A percentile compares a stretch with the other conserved stretches of the same genome.
Conservation (phyloP, 768 basidiomycete genomes). For the Pleurotus salmoneostramineus region DNA sequence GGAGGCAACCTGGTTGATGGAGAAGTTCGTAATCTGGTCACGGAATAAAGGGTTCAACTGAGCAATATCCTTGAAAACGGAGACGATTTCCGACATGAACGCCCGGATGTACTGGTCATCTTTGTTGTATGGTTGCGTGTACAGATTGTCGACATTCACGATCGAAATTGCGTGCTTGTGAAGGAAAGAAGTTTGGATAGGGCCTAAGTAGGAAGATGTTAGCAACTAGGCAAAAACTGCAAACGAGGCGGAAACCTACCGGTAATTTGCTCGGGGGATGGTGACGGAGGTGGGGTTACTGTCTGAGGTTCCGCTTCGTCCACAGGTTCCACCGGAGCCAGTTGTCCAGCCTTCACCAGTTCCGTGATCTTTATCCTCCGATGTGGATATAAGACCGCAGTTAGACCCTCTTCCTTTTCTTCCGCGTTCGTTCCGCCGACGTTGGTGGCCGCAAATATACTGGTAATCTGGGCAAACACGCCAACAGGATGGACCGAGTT, state of each 20-base stretch:
- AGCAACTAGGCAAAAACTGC: neutral
- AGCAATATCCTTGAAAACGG: conserved; percentile 97
- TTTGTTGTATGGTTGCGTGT: conserved; percentile 80
- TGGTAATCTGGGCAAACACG: conserved; percentile 96
- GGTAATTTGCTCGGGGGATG: conserved; percentile 20
- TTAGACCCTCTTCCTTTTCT: conserved; percentile 84
- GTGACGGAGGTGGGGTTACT: conserved; percentile 45
- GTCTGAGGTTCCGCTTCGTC: conserved; percentile 44
- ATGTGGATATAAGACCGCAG: conserved; percentile 92
- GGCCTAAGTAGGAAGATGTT: conserved; percentile 30
- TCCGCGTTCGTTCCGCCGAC: conserved; percentile 42
- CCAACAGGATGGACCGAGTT: conserved; percentile 90
- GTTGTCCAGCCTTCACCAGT: conserved; percentile 64
- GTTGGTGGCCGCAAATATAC: conserved; percentile 66
- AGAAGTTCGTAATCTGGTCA: conserved; percentile 96
- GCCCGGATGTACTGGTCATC: conserved; percentile 95
- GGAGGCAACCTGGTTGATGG: conserved; percentile 85
- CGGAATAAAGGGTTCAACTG: conserved; percentile 97
- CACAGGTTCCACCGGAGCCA: conserved; percentile 30
- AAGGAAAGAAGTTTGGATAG: conserved; percentile 81
- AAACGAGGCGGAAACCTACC: conserved; percentile 11
- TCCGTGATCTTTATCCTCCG: conserved; percentile 86
- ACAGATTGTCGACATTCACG: conserved; percentile 82
- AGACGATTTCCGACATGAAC: conserved; percentile 94
- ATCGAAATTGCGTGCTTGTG: conserved; percentile 82